These are phyloP conservation scores for Aspergillus fumigatiaffinis DNA, from an alignment of 2,329 filamentous ascomycete genomes.

Conservation along the genomic window DNA sequence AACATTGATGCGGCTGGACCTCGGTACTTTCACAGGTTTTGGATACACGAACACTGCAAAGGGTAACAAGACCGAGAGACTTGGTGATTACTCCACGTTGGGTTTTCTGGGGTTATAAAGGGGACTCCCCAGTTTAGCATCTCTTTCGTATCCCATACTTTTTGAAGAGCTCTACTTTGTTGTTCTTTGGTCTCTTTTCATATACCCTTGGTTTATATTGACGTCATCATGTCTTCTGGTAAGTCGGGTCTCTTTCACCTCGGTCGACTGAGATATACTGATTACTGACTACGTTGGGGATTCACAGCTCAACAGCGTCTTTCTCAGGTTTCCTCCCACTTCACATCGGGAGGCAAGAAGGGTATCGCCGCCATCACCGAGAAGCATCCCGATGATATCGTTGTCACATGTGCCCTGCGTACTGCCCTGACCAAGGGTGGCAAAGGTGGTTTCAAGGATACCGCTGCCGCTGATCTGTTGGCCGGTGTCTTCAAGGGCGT, in stretches of 20 bases:
- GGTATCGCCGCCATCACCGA: constrained; percentile 34
- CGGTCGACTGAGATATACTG: background rate
- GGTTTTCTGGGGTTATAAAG: constrained; percentile 11
- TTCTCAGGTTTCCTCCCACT: constrained; percentile 55
- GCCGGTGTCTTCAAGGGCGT: constrained; percentile 77
- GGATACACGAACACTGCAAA: constrained; percentile 10
- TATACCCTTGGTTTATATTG: constrained; percentile 6
- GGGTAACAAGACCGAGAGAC: constrained; percentile 17
- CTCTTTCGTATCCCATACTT: constrained; percentile 6
- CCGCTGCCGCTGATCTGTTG: constrained; percentile 78
- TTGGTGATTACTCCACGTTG: background rate
- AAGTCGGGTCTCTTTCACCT: constrained; percentile 12
- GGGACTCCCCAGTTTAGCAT: constrained; percentile 4
- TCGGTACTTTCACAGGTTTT: constrained; percentile 28
- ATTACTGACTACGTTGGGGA: constrained; percentile 3
- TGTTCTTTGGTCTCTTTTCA: constrained; percentile 1
- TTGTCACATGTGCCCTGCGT: constrained; percentile 87
- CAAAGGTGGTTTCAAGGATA: constrained; percentile 95
- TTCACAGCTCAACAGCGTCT: constrained; percentile 55
- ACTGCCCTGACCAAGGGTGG: constrained; percentile 90
- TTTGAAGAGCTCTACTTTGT: background rate
- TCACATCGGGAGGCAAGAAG: constrained; percentile 40
- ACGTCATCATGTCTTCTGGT: constrained; percentile 43
- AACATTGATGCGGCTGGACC: constrained; percentile 25
- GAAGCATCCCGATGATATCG: constrained; percentile 65